Evolutionary conservation across 305 asterid genomes (phyloP).

Genomic region (Solanum chacoense): DNA sequence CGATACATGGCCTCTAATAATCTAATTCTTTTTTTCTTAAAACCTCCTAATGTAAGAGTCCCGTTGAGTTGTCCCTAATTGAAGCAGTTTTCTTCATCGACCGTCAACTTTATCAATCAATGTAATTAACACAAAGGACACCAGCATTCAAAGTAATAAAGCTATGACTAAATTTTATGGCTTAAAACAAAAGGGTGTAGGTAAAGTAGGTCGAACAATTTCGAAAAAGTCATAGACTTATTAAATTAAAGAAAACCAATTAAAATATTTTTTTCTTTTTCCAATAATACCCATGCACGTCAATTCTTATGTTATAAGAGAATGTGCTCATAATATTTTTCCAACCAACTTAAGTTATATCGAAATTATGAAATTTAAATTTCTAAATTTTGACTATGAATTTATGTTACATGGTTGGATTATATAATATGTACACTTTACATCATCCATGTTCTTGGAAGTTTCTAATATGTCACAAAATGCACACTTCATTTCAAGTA

Average conservation of each 20-base stretch:
- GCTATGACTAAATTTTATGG: not conserved
- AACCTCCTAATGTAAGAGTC: not conserved
- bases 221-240: not conserved
- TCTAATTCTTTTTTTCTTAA: not conserved
- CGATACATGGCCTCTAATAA: not conserved
- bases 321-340: no score
- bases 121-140: not conserved
- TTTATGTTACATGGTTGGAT: no score
- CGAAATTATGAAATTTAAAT: no score
- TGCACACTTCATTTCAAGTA: no score
- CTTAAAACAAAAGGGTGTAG: not conserved
- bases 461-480: no score
- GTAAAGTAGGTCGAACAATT: not conserved
- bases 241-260: not conserved
- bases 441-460: no score
- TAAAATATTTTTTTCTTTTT: not conserved
- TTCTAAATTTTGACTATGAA: no score
- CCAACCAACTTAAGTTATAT: no score
- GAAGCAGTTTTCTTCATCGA: not conserved
- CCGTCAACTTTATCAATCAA: not conserved
- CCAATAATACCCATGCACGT: not conserved
- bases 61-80: not conserved
- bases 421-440: no score
- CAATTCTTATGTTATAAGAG: not conserved
- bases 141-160: not conserved